Evolutionary conservation across 2,329 filamentous ascomycete genomes (phyloP).

Genomic region (Apiospora koreana): DNA sequence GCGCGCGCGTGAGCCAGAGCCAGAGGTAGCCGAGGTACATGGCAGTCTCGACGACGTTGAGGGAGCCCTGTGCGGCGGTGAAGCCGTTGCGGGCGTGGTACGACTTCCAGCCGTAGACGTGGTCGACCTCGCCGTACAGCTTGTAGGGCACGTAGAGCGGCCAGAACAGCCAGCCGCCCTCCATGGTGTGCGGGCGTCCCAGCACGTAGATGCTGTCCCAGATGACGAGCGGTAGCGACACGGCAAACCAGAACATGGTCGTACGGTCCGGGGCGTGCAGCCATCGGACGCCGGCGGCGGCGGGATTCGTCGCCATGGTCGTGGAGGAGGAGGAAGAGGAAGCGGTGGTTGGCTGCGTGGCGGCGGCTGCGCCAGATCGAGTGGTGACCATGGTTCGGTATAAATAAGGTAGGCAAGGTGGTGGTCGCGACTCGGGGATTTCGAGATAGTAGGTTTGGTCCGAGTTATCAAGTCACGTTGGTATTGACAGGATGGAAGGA

Average conservation of each 20-base stretch:
- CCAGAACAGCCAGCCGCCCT: slow-evolving; percentile 70
- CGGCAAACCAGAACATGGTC: slow-evolving; percentile 67
- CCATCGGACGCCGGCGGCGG: slow-evolving; percentile 30
- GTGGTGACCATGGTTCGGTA: slow-evolving; percentile 31
- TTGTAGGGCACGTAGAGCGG: slow-evolving; percentile 77
- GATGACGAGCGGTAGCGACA: slow-evolving; percentile 75
- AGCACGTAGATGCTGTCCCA: slow-evolving; percentile 85
- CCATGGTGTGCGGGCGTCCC: slow-evolving; percentile 79
- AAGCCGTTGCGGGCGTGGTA: slow-evolving; percentile 72
- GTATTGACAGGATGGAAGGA: not conserved
- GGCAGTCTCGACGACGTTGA: slow-evolving; percentile 69
- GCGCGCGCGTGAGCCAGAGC: slow-evolving; percentile 33
- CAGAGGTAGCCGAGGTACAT: slow-evolving; percentile 62
- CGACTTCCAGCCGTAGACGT: slow-evolving; percentile 78
- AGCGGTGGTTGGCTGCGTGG: not conserved
- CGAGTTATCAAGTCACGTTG: not conserved
- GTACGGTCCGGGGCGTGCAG: slow-evolving; percentile 46
- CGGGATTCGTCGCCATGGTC: not conserved
- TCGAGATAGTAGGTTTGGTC: not conserved
- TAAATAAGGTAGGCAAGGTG: not conserved
- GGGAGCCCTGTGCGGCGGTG: slow-evolving; percentile 68
- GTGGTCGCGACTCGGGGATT: not conserved
- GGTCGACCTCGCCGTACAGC: slow-evolving; percentile 77
- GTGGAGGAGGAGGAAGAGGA: not conserved
- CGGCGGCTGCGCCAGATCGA: slow-evolving; percentile 23